Evolutionary conservation across 1,284 basidiomycete genomes (phyloP), one percentile per base, ranked within the genome.

Genomic region (Leucoagaricus sp.): DNA sequence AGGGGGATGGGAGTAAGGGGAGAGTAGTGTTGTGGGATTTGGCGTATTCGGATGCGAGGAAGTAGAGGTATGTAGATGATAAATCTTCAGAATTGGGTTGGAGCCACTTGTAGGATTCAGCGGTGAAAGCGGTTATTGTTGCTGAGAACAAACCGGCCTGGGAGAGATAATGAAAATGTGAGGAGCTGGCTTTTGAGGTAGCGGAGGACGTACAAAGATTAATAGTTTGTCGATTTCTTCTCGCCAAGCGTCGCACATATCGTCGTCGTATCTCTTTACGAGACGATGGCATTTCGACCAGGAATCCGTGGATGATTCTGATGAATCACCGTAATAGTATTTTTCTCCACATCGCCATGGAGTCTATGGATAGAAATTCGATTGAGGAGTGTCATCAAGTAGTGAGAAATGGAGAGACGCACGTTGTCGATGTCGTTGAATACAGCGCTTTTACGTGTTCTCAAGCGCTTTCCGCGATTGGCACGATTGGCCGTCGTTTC

Each of bases 71-170:
- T 19, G 46, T 42, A 4, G 53, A 49, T 0, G 61, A 54, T 10
- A 53, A 42, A 19, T 61, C 54, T 2, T 50, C 47, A 13, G 57
- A 26, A 9, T 58, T 47, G 9, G 40, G 34, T 46, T 48, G 17
- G 9, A 58, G 40, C 57, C 57, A 58, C 29, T 58, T 55, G 38
- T 65, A 66, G 7, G 67, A 64, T 33, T 69, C 61, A 19, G 66
- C 58, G 15, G 64, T 58, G 53, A 70, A 71, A 3, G 65, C 61
- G 2, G 66, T 66, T 4, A 69, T 62, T 12, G 65, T 63, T 0
- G 67, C 66, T 33, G 69, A 69, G 53, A 72, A 70, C 31, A 72
- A 56, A 62, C 69, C 70, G 23, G 68, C 64, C 69, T 68, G 31
- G 5, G 38, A 25, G 15, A 12, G 25, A 40, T 25, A n/a, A n/a